Conservation (phyloP, 305 asterid species). For the Fraxinus albicans region DNA sequence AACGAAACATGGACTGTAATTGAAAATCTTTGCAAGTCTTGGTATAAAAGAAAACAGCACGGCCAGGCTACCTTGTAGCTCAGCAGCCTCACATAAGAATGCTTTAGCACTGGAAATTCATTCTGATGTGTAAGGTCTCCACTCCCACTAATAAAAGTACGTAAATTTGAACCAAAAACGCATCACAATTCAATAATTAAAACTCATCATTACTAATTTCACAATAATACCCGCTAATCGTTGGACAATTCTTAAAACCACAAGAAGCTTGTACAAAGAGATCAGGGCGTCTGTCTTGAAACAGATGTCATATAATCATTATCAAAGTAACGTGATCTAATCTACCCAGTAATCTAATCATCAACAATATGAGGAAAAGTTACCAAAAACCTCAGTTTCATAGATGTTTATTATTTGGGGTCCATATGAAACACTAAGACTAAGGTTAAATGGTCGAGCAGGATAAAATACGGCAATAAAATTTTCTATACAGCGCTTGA, state of each 20-base stretch:
- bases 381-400: constrained; percentile 22
- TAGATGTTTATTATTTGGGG: constrained; percentile 40
- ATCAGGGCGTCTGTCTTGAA: neutral
- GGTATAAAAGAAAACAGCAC: neutral
- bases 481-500: constrained; percentile 45
- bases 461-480: constrained; percentile 20
- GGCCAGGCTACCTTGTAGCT: neutral
- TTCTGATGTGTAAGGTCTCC: neutral
- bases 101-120: neutral
- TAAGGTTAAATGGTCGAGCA: constrained; percentile 34
- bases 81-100: neutral
- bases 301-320: neutral
- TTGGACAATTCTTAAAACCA: neutral
- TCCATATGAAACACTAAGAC: constrained; percentile 43
- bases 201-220: neutral
- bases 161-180: neutral
- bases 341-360: neutral
- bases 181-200: neutral
- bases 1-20: neutral
- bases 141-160: neutral
- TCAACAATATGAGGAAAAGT: neutral
- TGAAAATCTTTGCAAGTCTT: neutral
- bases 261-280: neutral
- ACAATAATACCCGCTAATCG: neutral
- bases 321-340: neutral